Base-by-base conservation (phyloP, 2,329 filamentous ascomycete genomes). In the Westerdykella ornata region DNA sequence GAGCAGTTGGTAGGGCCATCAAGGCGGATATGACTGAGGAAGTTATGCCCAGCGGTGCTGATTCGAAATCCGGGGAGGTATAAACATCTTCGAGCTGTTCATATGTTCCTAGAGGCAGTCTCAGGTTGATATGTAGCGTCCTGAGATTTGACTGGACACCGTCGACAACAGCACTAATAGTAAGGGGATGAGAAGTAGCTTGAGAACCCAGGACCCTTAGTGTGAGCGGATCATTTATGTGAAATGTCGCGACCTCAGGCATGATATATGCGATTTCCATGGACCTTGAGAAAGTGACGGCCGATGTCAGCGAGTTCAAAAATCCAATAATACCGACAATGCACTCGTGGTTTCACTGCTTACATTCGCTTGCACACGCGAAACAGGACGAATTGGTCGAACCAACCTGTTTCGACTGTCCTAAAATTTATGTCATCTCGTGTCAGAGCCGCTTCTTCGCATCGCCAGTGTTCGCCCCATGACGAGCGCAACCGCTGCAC, bases 401-500 rank as follows among this genome's bases (percentile, higher is more conserved):
- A 22, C 20, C 20, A 22, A 22, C 5, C 20, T 22, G 5, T 5
- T 5, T 22, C 9, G 20, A 22, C 20, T 22, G 20, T 22, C 20
- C 39, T 39, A 31, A 14, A 11, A 22, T 38, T 34, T 36, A 32
- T 17, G 19, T 26, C 32, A 39, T 14, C 32, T 14, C 22, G 16
- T 35, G n/a, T 34, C 29, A 32, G 31, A n/a, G 36, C 43, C n/a
- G 30, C 6, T 38, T 51, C 46, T 39, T 48, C 48, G 18, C 48
- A 51, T 38, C 22, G 28, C 48, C 48, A 48, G 33, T 51, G 48
- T 8, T 41, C 30, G 15, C 48, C 48, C 46, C 46, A 49, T 14
- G 43, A 41, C 19, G 48, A 51, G 29, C 37, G 43, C 41, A 51
- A 39, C 2, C 48, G 42, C 14, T 7, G 48, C 22, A 22, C 28